Base-by-base conservation (phyloP, 192 early-diverging fungal genomes). In the Coemansia sp. region DNA sequence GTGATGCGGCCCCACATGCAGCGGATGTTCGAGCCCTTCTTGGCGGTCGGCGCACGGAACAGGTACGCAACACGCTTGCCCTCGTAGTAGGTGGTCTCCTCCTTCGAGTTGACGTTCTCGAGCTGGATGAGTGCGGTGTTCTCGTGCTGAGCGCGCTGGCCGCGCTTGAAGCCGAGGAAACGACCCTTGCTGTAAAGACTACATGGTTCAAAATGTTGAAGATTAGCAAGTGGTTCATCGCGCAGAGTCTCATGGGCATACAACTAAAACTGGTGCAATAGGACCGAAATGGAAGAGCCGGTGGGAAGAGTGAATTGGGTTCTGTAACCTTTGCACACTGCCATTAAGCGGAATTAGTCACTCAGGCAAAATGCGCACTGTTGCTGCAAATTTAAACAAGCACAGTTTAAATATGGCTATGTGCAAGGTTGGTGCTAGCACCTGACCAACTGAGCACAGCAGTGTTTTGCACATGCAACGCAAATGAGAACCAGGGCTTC, bases 131-230 rank as follows among this genome's bases (percentile, higher is more conserved):
- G 88, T 57, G 93, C 88, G 65, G 91, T 93, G 87, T 92, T 87
- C 75, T 91, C 89, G 80, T 89, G 86, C 82, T 93, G 89, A 85
- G 87, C 93, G 76, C 89, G 91, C 91, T 94, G 94, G 56, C 90
- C 83, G 74, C 95, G 93, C 83, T 91, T 88, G 89, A 85, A 96
- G 66, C 96, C 95, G 78, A 97, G 90, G 83, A 97, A 87, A 75
- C 93, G 90, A 80, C 89, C 97, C 87, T 97, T 97, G 81, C 91
- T 88, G 90, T 97, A 98, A 73, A 98, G 92, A 87, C 97, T 99
- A 74, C 64, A 76, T 13, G 22, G 35, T 20, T 22, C 11, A 60
- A 26, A 41, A 51, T 43, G 3, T 13, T 12, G 52, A 54, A n/a
- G 59, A 54, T 70, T 13, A 51, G 26, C 23, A n/a, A 22, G 19